phyloP scores from a whole-genome alignment of 2,329 filamentous ascomycete genomes.

The Fusarium albosuccineum region DNA sequence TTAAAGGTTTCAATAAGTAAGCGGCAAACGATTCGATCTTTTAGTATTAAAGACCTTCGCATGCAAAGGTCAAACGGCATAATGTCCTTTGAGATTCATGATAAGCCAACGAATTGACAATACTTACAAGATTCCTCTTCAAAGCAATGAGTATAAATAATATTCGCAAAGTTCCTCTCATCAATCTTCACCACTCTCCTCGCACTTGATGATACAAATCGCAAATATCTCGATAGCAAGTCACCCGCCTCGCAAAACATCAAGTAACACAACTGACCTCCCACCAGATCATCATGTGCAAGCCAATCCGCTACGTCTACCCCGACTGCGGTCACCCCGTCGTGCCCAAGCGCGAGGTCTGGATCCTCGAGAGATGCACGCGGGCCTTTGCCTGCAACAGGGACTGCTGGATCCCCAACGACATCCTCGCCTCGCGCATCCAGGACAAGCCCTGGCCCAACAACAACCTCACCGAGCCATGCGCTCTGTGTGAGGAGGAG shows the following conservation, averaged over 20 bases:
- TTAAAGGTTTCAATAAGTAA: too few relatives aligned
- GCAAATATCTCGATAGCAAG: not conserved
- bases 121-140: too few relatives aligned
- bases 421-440: conserved; percentile 1
- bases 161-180: too few relatives aligned
- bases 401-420: conserved; percentile 40
- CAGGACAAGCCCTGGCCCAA: conserved; percentile 25
- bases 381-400: conserved; percentile 14
- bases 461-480: conserved; percentile 6
- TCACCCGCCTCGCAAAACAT: not conserved
- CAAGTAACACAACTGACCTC: not conserved
- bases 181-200: not conserved
- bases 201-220: not conserved
- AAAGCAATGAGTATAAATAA: too few relatives aligned
- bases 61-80: too few relatives aligned
- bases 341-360: conserved; percentile 7
- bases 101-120: too few relatives aligned
- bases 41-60: too few relatives aligned
- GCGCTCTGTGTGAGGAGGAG: not conserved
- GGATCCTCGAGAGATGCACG: conserved; percentile 32
- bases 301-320: conserved; percentile 39
- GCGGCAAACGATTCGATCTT: too few relatives aligned
- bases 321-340: conserved; percentile 42
- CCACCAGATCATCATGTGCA: conserved; percentile 37
- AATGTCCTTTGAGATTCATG: too few relatives aligned